A percentile compares a stretch with the other conserved stretches of the same genome.
Evolutionary conservation across 2,329 filamentous ascomycete species (phyloP).

Genomic region (Cryphonectria parasitica): DNA sequence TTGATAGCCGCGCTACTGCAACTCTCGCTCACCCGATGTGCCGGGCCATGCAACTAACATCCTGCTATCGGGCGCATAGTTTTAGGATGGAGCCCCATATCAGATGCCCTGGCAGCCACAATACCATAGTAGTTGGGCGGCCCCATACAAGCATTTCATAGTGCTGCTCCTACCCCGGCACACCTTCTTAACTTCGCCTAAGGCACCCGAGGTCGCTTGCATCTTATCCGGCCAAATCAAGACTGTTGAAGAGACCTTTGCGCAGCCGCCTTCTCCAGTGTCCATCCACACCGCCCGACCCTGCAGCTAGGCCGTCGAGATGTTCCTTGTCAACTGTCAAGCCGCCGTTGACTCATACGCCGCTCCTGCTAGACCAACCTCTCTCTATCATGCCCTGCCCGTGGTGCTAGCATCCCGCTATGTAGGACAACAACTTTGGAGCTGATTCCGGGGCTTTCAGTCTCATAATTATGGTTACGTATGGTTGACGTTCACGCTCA

Average conservation of each 20-base stretch:
- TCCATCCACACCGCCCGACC: neutral
- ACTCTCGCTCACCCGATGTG: neutral
- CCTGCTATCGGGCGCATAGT: neutral
- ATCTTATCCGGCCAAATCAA: constrained; percentile 6
- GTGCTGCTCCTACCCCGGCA: neutral
- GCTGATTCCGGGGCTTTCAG: neutral
- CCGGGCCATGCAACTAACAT: neutral
- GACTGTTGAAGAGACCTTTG: neutral
- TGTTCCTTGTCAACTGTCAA: neutral
- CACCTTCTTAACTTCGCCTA: constrained; percentile 30
- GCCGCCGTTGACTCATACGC: constrained; percentile 19
- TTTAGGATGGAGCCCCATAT: neutral
- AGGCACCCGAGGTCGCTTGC: constrained; percentile 14
- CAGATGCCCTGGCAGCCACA: neutral
- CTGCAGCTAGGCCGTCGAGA: constrained; percentile 3
- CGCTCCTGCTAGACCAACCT: neutral
- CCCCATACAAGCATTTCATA: neutral
- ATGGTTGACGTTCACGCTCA: neutral
- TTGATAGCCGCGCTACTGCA: constrained; percentile 7
- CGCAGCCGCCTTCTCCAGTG: neutral
- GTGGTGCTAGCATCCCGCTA: neutral
- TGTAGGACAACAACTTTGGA: neutral
- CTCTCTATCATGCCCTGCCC: neutral
- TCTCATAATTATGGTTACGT: neutral
- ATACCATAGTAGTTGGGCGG: neutral